Conservation (phyloP, 306 rosid genomes). For the Rubus idaeus region DNA sequence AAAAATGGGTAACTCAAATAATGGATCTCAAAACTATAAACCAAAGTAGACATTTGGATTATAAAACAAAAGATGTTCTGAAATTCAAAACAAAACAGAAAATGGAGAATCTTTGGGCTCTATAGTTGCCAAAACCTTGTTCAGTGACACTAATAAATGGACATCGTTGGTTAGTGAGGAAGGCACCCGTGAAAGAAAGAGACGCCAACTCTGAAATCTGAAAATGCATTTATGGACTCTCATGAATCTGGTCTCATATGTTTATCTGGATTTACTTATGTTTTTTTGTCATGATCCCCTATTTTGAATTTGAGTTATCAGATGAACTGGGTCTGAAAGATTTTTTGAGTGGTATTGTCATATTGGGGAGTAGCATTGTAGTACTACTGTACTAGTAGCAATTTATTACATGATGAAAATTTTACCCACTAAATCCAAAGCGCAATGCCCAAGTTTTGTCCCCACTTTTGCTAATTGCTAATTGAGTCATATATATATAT, state of each 20-base stretch:
- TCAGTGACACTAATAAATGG: constrained; percentile 6
- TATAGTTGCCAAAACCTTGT: constrained; percentile 4
- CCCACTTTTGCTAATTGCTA: not conserved
- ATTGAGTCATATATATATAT: not conserved
- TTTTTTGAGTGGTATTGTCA: not conserved
- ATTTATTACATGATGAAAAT: too few species aligned
- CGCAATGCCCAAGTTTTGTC: constrained; percentile 12
- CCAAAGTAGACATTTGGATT: constrained; percentile 11
- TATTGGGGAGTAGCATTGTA: too few species aligned
- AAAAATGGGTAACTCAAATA: constrained; percentile 18
- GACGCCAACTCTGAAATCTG: constrained; percentile 15
- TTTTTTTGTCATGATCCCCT: not conserved
- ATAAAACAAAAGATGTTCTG: not conserved
- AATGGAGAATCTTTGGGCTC: constrained; percentile 37
- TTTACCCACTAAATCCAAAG: too few species aligned
- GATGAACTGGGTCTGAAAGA: not conserved
- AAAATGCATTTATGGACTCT: constrained; percentile 12
- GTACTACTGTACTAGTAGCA: too few species aligned
- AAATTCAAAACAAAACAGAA: constrained; percentile 9
- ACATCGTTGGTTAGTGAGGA: constrained; percentile 5
- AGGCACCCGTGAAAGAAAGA: constrained; percentile 20
- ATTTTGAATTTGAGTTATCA: not conserved
- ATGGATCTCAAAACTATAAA: constrained; percentile 26
- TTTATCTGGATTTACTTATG: not conserved
- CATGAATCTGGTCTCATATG: not conserved